Conservation (phyloP, 2,329 filamentous ascomycete species). For the Colletotrichum simmondsii region DNA sequence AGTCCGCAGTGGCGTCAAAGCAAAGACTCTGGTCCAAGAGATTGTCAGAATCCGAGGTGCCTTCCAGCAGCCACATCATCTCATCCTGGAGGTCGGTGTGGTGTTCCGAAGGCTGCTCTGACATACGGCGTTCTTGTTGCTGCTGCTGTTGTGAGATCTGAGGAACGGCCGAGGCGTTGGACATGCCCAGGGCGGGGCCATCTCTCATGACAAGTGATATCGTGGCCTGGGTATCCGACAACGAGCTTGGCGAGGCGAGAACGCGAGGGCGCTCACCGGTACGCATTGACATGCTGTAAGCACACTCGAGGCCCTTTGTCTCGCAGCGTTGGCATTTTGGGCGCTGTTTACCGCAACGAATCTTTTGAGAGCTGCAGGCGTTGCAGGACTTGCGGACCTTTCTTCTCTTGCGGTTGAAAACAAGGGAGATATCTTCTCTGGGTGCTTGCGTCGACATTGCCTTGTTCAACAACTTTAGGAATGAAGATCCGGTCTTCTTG, state of each 20-base stretch:
- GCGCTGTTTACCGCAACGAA: slow-evolving; percentile 12
- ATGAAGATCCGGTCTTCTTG: too few species aligned
- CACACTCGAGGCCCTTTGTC: slow-evolving; percentile 4
- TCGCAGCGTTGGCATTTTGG: slow-evolving; percentile 14
- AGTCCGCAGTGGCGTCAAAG: not conserved
- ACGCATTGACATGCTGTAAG: slow-evolving; percentile 20
- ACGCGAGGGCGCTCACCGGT: slow-evolving; percentile 12
- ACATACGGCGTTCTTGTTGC: not conserved
- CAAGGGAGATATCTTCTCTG: not conserved
- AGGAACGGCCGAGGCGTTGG: not conserved
- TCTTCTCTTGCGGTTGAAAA: not conserved
- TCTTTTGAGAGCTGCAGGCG: slow-evolving; percentile 21
- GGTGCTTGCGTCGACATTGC: slow-evolving; percentile 6
- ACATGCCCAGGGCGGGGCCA: not conserved
- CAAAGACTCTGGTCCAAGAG: not conserved
- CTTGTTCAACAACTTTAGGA: too few species aligned
- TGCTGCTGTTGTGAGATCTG: not conserved
- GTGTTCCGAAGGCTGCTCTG: not conserved
- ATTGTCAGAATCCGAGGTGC: not conserved
- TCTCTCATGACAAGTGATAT: not conserved
- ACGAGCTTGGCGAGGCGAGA: not conserved
- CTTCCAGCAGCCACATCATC: not conserved
- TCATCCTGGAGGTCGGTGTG: not conserved
- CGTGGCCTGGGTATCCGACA: not conserved
- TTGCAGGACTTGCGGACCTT: slow-evolving; percentile 19